These are phyloP conservation scores for Brassica nigra DNA, from an alignment of 345 rosid species.

Conservation along the genomic window DNA sequence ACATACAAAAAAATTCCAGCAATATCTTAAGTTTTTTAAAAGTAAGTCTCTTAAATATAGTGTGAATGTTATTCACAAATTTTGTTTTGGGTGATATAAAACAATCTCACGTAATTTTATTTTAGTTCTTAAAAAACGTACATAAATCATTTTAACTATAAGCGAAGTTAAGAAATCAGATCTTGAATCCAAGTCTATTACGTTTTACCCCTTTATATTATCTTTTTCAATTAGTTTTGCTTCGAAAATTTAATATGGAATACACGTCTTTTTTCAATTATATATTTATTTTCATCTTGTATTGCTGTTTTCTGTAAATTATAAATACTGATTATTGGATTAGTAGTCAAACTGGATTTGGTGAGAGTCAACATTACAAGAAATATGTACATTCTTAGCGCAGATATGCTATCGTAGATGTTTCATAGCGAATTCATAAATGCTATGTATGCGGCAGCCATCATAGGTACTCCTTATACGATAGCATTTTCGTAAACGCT, in stretches of 20 bases:
- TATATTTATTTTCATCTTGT: background rate
- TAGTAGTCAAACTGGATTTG: background rate
- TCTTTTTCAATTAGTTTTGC: background rate
- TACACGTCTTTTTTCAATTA: too few relatives aligned
- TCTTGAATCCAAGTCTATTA: background rate
- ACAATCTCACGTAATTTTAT: background rate
- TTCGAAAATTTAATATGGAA: too few relatives aligned
- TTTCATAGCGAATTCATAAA: too few relatives aligned
- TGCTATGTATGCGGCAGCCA: too few relatives aligned
- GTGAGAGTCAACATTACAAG: background rate
- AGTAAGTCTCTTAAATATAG: background rate
- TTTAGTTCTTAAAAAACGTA: background rate
- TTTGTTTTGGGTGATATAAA: too few relatives aligned
- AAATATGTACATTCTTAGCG: too few relatives aligned
- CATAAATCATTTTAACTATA: too few relatives aligned
- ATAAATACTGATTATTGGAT: slow-evolving; percentile 4
- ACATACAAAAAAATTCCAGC: background rate
- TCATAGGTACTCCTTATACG: too few relatives aligned
- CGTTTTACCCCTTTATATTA: background rate
- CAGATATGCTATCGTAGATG: too few relatives aligned
- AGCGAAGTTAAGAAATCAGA: too few relatives aligned
- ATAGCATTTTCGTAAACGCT: too few relatives aligned
- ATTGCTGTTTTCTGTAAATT: background rate
- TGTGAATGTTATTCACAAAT: background rate
- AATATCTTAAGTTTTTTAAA: too few relatives aligned